Base-by-base conservation (phyloP, 352 stramenopile genomes). In the Globisporangium radiosum region DNA sequence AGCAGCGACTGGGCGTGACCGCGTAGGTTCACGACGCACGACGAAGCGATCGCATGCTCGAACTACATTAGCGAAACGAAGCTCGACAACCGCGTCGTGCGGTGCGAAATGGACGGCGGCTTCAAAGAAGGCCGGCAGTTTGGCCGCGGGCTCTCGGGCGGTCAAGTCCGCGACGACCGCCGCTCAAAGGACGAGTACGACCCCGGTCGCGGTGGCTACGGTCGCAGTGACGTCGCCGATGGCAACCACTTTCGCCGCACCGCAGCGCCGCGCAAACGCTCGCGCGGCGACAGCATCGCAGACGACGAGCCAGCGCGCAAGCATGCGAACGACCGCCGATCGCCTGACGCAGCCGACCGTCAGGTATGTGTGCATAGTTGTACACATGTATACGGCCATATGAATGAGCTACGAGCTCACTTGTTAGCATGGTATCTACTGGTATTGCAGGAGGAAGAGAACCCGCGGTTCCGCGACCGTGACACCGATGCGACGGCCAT, bases 61-160 rank as follows among this genome's bases (percentile, higher is more conserved):
- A 85, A 92, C 65, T 95, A 89, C 54, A 64, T 96, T 57, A 94
- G 73, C 58, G 84, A 91, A 56, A 92, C 86, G 47, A 94, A 94
- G 73, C 68, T 96, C 9, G 87, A 96, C 67, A 89, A 89, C 68
- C 85, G 85, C 44, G 78, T 93, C 47, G 87, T 96, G 64, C 85
- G 85, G 52, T 92, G 85, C 47, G 86, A 95, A 58, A 93, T 94
- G 82, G 87, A 96, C 60, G 85, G 85, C 15, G 87, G 87, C 33
- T 96, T 94, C 63, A 72, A 75, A 38, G 85, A 95, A 64, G 87
- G 87, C 9, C 78, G 87, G 0, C 87, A 96, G 69, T 96, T 93
- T 56, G 87, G 87, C 5, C 78, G 87, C 48, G 86, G 85, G 1
- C 71, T 84, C 17, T 92, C 86, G 9, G 87, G 87, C 10, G 85